Conservation (phyloP, 169 alveolate genomes). For the Theileria parva region DNA sequence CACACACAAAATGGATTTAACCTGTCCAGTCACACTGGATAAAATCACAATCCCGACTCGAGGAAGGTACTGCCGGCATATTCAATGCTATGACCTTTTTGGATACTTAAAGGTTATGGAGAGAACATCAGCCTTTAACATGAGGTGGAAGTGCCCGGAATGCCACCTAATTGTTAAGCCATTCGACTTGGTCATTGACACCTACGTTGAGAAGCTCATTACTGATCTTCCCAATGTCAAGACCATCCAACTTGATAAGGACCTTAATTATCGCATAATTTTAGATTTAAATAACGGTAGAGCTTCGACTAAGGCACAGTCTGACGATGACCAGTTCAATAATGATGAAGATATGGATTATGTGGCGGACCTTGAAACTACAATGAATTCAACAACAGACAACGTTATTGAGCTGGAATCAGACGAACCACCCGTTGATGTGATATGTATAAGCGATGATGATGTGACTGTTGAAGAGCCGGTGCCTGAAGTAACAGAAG, state of each 20-base stretch:
- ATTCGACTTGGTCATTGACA: slow-evolving; percentile 81
- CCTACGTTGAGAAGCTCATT: slow-evolving; percentile 75
- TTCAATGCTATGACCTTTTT: slow-evolving; percentile 89
- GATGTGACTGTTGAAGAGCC: neutral
- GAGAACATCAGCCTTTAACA: slow-evolving; percentile 88
- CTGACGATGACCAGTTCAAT: neutral
- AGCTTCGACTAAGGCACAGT: neutral
- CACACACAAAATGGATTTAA: slow-evolving; percentile 72
- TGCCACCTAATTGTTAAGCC: slow-evolving; percentile 86
- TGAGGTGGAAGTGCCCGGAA: slow-evolving; percentile 92
- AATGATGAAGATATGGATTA: neutral
- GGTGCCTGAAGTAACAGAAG: too few relatives aligned
- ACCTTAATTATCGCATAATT: slow-evolving; percentile 30
- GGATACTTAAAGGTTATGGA: slow-evolving; percentile 85
- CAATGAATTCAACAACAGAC: neutral
- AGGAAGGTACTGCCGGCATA: slow-evolving; percentile 86
- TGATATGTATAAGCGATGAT: slow-evolving; percentile 11
- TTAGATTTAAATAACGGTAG: neutral
- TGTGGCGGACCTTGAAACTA: neutral
- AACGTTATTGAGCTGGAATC: neutral
- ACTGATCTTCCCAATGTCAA: slow-evolving; percentile 65
- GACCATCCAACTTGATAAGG: slow-evolving; percentile 61
- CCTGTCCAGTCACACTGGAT: slow-evolving; percentile 82
- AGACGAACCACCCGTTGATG: neutral
- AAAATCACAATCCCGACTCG: slow-evolving; percentile 88